These are phyloP conservation scores for Kalmanozyma brasiliensis DNA, from an alignment of 1,284 basidiomycete species.

Conservation along the genomic window DNA sequence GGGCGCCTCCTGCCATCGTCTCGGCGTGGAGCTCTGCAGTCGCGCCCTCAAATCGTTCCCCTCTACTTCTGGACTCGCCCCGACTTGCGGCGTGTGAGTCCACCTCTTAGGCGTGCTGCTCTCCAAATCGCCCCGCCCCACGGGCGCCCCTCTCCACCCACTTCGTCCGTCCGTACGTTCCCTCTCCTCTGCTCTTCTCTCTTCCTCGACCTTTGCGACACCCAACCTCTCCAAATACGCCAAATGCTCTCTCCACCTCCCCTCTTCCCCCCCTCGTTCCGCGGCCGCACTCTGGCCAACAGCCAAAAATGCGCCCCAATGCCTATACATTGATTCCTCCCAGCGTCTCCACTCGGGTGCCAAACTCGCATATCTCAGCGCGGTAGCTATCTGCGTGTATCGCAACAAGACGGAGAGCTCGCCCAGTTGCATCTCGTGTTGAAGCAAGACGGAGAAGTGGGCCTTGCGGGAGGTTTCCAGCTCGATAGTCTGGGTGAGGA, in stretches of 20 bases:
- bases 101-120: conserved; percentile 8
- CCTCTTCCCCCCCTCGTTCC: background rate
- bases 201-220: background rate
- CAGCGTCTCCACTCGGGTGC: background rate
- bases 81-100: conserved; percentile 1
- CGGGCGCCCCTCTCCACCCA: background rate
- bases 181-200: background rate
- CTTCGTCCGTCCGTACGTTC: background rate
- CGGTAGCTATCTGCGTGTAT: conserved; percentile 9
- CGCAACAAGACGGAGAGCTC: conserved; percentile 12
- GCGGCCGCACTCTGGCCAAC: background rate
- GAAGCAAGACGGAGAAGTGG: background rate
- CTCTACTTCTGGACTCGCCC: background rate
- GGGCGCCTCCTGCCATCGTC: background rate
- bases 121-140: conserved; percentile 1
- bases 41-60: background rate
- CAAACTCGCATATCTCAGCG: conserved; percentile 11
- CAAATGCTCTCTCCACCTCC: background rate
- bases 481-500: background rate
- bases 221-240: background rate
- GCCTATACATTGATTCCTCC: conserved; percentile 13
- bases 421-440: conserved; percentile 15
- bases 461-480: background rate
- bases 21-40: background rate
- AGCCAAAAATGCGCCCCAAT: conserved; percentile 7